These are phyloP conservation scores for Rhododendron vialii DNA, from an alignment of 148 eudicot genomes.

Conservation along the genomic window DNA sequence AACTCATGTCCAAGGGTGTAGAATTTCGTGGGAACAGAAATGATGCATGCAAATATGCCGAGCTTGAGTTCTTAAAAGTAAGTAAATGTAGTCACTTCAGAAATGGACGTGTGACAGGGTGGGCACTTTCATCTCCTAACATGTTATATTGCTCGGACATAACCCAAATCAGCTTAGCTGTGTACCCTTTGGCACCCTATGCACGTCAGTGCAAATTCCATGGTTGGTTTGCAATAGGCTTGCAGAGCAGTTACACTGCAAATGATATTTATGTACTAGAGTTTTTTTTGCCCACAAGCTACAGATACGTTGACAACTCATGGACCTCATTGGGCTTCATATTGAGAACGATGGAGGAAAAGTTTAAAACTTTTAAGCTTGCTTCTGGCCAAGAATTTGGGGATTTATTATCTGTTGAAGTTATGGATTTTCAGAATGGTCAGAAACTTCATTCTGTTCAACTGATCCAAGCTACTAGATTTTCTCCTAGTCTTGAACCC, in stretches of 20 bases:
- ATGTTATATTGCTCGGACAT: constrained; percentile 21
- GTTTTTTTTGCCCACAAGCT: constrained; percentile 13
- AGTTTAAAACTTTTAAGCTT: constrained; percentile 12
- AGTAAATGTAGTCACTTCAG: not conserved
- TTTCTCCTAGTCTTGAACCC: no score
- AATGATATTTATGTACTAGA: constrained; percentile 18
- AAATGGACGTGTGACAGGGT: constrained; percentile 20
- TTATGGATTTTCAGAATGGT: no score
- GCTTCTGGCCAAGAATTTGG: constrained; percentile 14
- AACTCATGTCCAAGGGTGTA: not conserved
- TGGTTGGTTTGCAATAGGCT: constrained; percentile 19
- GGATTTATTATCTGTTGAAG: not conserved
- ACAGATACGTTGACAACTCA: not conserved
- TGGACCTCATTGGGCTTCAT: not conserved
- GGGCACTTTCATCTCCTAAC: not conserved
- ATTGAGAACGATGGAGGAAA: constrained; percentile 10
- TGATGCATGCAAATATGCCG: not conserved
- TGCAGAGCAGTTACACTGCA: constrained; percentile 12
- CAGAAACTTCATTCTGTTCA: no score
- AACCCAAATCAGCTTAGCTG: constrained; percentile 7
- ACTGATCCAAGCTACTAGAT: no score
- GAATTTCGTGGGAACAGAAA: no score
- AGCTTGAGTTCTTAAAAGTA: no score
- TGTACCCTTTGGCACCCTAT: constrained; percentile 29
- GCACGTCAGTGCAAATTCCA: constrained; percentile 7